Conservation (phyloP, 768 basidiomycete genomes). For the Baorangia bicolor region DNA sequence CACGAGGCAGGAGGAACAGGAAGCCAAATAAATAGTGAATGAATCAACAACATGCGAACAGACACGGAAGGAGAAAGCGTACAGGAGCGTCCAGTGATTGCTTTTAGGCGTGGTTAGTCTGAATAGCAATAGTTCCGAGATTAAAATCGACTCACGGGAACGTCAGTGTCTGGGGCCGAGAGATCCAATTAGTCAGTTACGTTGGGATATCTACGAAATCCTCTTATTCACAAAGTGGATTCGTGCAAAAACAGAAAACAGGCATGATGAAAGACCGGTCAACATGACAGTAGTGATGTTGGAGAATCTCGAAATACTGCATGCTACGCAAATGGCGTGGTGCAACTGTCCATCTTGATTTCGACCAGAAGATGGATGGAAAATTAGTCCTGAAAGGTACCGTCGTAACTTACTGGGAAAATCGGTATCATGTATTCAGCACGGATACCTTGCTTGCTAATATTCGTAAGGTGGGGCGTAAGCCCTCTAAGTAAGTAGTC, state of each 20-base stretch:
- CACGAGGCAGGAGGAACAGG: not conserved
- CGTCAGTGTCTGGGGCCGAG: conserved; percentile 61
- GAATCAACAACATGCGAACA: not conserved
- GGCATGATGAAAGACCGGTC: not conserved
- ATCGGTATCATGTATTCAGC: conserved; percentile 81
- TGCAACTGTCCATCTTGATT: not conserved
- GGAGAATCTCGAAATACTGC: not conserved
- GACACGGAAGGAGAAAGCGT: conserved; percentile 21
- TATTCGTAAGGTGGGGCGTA: conserved; percentile 73
- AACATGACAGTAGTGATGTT: not conserved
- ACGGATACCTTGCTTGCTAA: conserved; percentile 72
- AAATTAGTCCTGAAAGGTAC: not conserved
- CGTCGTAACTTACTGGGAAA: conserved; percentile 64
- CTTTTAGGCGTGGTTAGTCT: conserved; percentile 34
- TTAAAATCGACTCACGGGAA: conserved; percentile 64
- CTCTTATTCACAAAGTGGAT: not conserved
- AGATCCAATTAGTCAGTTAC: conserved; percentile 2
- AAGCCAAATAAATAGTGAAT: not conserved
- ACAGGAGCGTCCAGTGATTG: conserved; percentile 90
- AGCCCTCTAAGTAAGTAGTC: conserved; percentile 80
- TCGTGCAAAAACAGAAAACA: not conserved
- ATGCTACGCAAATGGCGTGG: not conserved
- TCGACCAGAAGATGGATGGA: not conserved
- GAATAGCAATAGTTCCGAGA: not conserved
- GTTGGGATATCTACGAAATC: not conserved